A percentile compares a stretch with the other conserved stretches of the same genome.
phyloP scores from a whole-genome alignment of 441 rosid species.

The Pelargonium myrrhifolium region DNA sequence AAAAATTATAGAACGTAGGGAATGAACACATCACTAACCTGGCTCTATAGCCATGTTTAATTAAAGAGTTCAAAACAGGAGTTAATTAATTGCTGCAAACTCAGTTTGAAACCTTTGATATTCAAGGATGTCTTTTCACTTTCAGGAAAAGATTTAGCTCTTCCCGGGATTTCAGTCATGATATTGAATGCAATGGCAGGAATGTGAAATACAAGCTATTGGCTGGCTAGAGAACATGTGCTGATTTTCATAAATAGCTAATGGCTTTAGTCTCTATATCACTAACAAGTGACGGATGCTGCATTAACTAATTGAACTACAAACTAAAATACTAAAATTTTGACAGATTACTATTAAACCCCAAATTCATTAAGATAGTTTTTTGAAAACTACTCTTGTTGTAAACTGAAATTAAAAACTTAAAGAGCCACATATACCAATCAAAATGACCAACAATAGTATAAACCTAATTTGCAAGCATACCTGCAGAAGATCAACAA shows the following conservation, averaged over 20 bases:
- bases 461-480: neutral
- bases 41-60: neutral
- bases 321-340: neutral
- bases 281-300: neutral
- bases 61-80: neutral
- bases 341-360: neutral
- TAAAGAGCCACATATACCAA: conserved; percentile 1
- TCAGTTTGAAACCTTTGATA: too few species aligned
- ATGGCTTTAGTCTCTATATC: neutral
- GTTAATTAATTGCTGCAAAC: too few species aligned
- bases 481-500: conserved; percentile 68
- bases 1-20: neutral
- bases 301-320: neutral
- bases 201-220: too few species aligned
- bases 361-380: neutral
- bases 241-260: too few species aligned
- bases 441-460: neutral
- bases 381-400: neutral
- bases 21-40: neutral
- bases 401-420: conserved; percentile 3
- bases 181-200: too few species aligned
- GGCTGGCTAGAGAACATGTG: too few species aligned
- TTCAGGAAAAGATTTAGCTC: too few species aligned
- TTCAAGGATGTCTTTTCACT: too few species aligned
- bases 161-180: too few species aligned